Percentiles rank a stretch among this genome's conserved stretches.
Conservation (phyloP, 148 eudicot genomes). For the Vaccinium macrocarpon region DNA sequence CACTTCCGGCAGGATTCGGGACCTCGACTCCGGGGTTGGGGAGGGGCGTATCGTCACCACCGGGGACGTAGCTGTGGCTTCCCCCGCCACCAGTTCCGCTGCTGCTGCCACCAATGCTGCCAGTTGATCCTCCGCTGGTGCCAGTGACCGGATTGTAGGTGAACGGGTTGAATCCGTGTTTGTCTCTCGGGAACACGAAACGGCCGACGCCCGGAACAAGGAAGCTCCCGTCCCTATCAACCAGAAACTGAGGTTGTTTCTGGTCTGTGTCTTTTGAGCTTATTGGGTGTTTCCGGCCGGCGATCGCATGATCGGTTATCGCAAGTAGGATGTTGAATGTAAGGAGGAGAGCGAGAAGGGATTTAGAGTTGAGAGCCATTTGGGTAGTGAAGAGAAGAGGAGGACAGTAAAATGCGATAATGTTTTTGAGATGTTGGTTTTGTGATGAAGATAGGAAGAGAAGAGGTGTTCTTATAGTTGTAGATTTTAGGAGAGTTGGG, state of each 20-base stretch:
- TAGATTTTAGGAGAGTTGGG: not conserved
- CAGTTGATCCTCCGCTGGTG: not conserved
- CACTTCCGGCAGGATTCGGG: slow-evolving; percentile 7
- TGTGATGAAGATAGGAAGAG: slow-evolving; percentile 9
- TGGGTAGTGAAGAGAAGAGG: not conserved
- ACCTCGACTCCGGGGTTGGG: slow-evolving; percentile 21
- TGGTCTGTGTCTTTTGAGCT: slow-evolving; percentile 7
- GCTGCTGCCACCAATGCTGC: not conserved
- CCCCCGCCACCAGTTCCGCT: not conserved
- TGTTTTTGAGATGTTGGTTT: not conserved
- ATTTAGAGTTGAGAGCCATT: slow-evolving; percentile 18
- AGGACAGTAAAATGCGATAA: not conserved
- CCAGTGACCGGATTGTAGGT: slow-evolving; percentile 36
- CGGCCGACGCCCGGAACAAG: slow-evolving; percentile 44
- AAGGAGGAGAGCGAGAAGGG: slow-evolving; percentile 19
- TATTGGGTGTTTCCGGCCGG: slow-evolving; percentile 22
- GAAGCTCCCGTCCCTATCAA: slow-evolving; percentile 31
- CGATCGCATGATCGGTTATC: slow-evolving; percentile 7
- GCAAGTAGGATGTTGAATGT: slow-evolving; percentile 27
- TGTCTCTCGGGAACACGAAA: slow-evolving; percentile 28
- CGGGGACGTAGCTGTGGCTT: slow-evolving; percentile 1
- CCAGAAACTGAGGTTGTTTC: slow-evolving; percentile 32
- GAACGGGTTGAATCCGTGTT: slow-evolving; percentile 17
- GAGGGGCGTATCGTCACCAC: slow-evolving; percentile 12
- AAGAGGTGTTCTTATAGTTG: slow-evolving; percentile 17